Evolutionary conservation across 2,329 filamentous ascomycete species (phyloP).

Genomic region (Scopulariopsis brevicaulis): DNA sequence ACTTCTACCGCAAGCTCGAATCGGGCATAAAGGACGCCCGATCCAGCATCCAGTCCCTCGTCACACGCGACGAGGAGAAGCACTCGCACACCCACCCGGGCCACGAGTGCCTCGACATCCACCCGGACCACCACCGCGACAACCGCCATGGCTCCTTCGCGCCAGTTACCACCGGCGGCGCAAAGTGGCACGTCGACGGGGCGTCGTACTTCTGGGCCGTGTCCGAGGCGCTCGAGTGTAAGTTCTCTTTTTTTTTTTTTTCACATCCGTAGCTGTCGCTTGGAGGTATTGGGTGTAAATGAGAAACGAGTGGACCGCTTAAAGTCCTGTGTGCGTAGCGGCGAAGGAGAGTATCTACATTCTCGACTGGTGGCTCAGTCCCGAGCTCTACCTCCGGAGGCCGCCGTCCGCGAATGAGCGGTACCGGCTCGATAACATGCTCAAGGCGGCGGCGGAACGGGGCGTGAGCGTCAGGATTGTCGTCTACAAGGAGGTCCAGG

Average conservation of each 20-base stretch:
- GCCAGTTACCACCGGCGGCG: constrained; percentile 58
- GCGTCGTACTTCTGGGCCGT: constrained; percentile 82
- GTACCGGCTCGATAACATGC: constrained; percentile 75
- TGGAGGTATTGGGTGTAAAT: background rate
- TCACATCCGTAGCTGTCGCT: background rate
- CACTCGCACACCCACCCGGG: constrained; percentile 33
- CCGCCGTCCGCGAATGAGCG: constrained; percentile 72
- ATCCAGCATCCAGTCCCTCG: background rate
- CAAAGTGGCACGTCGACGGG: constrained; percentile 83
- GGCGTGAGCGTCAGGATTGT: constrained; percentile 79
- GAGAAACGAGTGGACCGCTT: background rate
- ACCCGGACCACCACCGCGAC: constrained; percentile 27
- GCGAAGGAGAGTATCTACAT: constrained; percentile 74
- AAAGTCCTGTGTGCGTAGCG: constrained; percentile 24
- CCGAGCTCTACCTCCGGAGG: constrained; percentile 76
- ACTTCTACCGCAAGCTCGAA: constrained; percentile 33
- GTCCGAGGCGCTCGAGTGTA: constrained; percentile 61
- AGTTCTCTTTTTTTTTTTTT: background rate
- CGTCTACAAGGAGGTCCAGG: constrained; percentile 84
- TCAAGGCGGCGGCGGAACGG: constrained; percentile 69
- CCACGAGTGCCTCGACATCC: constrained; percentile 26
- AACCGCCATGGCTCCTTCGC: constrained; percentile 61
- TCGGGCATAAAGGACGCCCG: constrained; percentile 16
- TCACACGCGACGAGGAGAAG: constrained; percentile 21
- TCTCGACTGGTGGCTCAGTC: constrained; percentile 82